Conservation (phyloP, 768 basidiomycete species). For the Rhodotorula toruloides region DNA sequence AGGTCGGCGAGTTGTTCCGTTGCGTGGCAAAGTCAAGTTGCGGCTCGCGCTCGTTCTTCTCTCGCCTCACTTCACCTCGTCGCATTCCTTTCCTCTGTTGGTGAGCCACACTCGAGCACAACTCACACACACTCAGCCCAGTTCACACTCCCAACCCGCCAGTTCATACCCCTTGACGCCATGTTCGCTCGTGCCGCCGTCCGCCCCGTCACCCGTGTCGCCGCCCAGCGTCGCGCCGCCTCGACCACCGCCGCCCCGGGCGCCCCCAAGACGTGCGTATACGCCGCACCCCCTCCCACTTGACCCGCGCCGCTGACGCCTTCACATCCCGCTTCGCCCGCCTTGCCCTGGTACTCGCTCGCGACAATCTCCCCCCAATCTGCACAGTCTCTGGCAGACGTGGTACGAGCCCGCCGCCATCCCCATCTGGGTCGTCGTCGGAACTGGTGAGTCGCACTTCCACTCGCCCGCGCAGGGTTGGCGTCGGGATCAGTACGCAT, state of each 20-base stretch:
- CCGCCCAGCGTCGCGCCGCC: constrained; percentile 1
- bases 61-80: too few species aligned
- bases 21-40: too few species aligned
- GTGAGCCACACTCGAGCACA: too few species aligned
- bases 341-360: not conserved
- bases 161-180: not conserved
- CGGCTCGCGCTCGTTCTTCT: too few species aligned
- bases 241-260: not conserved
- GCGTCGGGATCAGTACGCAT: too few species aligned
- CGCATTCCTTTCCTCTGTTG: too few species aligned
- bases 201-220: not conserved
- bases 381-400: constrained; percentile 3
- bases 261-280: not conserved
- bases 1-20: too few species aligned
- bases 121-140: too few species aligned
- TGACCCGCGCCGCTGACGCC: not conserved
- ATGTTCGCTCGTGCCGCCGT: constrained; percentile 13
- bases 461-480: too few species aligned
- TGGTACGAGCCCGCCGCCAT: constrained; percentile 34
- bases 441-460: constrained; percentile 10
- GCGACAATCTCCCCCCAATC: not conserved
- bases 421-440: constrained; percentile 34
- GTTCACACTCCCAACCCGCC: too few species aligned
- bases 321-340: too few species aligned
- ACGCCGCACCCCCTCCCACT: not conserved